Evolutionary conservation across 495 filamentous ascomycete species (phyloP).

Genomic region (Tricharina praecox): DNA sequence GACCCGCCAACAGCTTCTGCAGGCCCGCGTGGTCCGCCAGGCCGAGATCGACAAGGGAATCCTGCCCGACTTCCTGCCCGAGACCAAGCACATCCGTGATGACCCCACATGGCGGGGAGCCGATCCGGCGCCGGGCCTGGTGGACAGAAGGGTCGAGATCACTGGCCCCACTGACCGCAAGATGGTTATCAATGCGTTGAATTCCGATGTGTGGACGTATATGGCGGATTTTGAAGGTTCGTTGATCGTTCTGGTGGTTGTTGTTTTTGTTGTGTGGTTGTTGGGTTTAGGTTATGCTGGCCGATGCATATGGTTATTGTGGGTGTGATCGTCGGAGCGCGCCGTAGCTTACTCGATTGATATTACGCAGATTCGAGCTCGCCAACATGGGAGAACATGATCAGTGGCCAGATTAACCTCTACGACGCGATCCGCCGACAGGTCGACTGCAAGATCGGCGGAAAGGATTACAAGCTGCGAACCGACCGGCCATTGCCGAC

Average conservation of each 20-base stretch:
- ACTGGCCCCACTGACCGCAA: constrained; percentile 95
- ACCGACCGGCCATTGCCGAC: constrained; percentile 67
- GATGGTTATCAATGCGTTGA: constrained; percentile 98
- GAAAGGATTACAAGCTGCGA: constrained; percentile 93
- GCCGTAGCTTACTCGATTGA: neutral
- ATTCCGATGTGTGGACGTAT: constrained; percentile 96
- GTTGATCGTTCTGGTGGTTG: constrained; percentile 9
- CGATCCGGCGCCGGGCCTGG: constrained; percentile 77
- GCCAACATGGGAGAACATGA: constrained; percentile 98
- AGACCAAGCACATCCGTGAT: constrained; percentile 91
- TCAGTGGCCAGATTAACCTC: constrained; percentile 94
- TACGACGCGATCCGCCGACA: constrained; percentile 92
- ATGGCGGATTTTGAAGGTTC: constrained; percentile 98
- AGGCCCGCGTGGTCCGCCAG: constrained; percentile 74
- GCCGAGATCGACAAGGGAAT: constrained; percentile 82
- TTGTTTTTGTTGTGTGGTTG: neutral
- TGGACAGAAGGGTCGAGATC: constrained; percentile 96
- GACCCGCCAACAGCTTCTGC: constrained; percentile 74
- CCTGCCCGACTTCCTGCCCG: constrained; percentile 88
- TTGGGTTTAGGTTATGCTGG: too few species aligned
- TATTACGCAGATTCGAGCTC: constrained; percentile 65
- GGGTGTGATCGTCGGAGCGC: too few species aligned
- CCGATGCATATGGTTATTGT: too few species aligned
- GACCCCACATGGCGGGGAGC: constrained; percentile 89
- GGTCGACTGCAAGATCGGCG: constrained; percentile 89